Evolutionary conservation across 2,329 filamentous ascomycete genomes (phyloP), one percentile per base, ranked within the genome.

Genomic region (Claviceps digitariae): DNA sequence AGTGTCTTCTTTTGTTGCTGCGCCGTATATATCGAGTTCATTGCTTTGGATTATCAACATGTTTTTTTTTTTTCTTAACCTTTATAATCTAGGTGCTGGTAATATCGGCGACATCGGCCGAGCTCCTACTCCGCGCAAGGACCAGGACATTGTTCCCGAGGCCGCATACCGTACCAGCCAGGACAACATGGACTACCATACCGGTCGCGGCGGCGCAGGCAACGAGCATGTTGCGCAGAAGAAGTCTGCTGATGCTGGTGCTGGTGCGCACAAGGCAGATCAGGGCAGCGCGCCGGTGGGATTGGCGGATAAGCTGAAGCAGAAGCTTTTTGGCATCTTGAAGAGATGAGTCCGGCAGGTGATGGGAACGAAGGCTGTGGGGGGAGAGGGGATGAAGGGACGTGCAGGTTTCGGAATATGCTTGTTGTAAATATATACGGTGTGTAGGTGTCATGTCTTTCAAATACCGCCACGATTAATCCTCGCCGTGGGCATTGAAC

Each of bases 181-280:
- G 49, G 73, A 79, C 17, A 67, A 70, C 51, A 63, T 67, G 54
- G 75, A 78, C 62, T 76, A 72, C 65, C 79, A 83, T 68, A 75
- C 73, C 43, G 80, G 80, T 54, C 78, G 79, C 34, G 79, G 79
- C 61, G 79, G 79, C 54, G 77, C 75, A 10, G 79, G 78, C 51
- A 83, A 83, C 64, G 75, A 75, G 63, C 69, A 74, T 59, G 58
- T 69, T 47, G 63, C 62, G 12, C 59, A 67, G 55, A 63, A 64
- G 59, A 62, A 62, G 52, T 56, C 62, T 8, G 59, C 62, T 17
- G 38, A 20, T 6, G 23, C 31, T 8, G 31, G 7, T 8, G 31
- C 31, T 8, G 10, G 5, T 4, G 31, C 41, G 17, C 61, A 65
- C 25, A 61, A 66, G 58, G 60, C 61, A 43, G 50, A 58, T 34